phyloP scores from a whole-genome alignment of 805 yeast genomes.

The Yarrowia keelungensis region DNA sequence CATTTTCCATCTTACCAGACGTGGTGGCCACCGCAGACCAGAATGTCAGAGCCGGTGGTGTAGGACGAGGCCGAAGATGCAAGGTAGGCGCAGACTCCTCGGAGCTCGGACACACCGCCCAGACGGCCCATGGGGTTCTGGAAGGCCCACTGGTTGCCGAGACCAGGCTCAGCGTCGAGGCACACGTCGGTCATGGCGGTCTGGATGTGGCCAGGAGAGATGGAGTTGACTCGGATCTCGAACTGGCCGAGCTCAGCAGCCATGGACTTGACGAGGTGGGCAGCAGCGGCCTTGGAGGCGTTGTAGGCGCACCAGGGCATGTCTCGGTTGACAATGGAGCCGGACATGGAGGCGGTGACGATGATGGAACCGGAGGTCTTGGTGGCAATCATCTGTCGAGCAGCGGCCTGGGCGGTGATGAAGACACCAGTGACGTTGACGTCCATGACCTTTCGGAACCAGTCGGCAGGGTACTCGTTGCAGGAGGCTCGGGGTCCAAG shows the following conservation, averaged over 20 bases:
- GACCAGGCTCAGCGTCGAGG: constrained; percentile 55
- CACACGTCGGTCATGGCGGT: constrained; percentile 81
- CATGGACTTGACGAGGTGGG: constrained; percentile 74
- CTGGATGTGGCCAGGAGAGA: constrained; percentile 81
- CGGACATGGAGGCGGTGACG: constrained; percentile 88
- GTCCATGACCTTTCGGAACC: constrained; percentile 70
- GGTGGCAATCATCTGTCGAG: constrained; percentile 62
- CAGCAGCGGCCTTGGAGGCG: constrained; percentile 87
- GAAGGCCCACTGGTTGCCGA: constrained; percentile 75
- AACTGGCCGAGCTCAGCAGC: constrained; percentile 85
- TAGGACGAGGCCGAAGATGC: constrained; percentile 77
- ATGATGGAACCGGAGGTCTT: constrained; percentile 69
- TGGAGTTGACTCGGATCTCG: constrained; percentile 77
- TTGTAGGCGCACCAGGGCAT: constrained; percentile 83
- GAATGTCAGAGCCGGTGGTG: constrained; percentile 83
- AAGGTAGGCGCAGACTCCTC: constrained; percentile 76
- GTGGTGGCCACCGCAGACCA: constrained; percentile 87
- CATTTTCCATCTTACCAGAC: constrained; percentile 62
- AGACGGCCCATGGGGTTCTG: constrained; percentile 79
- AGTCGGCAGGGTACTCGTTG: constrained; percentile 60
- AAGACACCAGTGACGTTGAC: constrained; percentile 76
- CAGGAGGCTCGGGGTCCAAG: constrained; percentile 55
- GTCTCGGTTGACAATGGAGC: constrained; percentile 82
- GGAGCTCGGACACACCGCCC: constrained; percentile 85
- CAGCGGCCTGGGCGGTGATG: constrained; percentile 71